Percentiles rank a stretch among this genome's conserved stretches.
These are phyloP conservation scores for Trematosphaeria pertusa DNA, from an alignment of 2,329 filamentous ascomycete genomes.

Conservation along the genomic window DNA sequence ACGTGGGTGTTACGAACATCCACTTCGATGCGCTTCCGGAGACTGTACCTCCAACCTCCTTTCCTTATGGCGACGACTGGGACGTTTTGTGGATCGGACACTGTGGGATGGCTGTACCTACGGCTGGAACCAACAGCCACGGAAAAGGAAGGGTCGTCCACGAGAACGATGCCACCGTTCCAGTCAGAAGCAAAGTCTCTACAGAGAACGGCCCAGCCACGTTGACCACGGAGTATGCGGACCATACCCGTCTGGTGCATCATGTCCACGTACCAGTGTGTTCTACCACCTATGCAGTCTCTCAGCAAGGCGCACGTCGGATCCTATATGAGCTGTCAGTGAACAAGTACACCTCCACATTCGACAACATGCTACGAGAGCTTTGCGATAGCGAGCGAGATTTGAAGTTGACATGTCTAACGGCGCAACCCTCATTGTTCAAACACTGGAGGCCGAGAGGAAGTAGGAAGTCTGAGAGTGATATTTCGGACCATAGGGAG, in stretches of 20 bases:
- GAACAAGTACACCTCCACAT: conserved; percentile 26
- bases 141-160: conserved; percentile 6
- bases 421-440: conserved; percentile 10
- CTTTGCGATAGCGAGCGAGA: conserved; percentile 35
- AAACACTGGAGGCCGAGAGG: conserved; percentile 4
- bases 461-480: background rate
- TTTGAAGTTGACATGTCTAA: conserved; percentile 6
- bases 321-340: conserved; percentile 15
- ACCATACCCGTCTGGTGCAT: conserved; percentile 18
- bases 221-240: conserved; percentile 14
- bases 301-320: conserved; percentile 16
- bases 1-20: conserved; percentile 1
- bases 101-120: conserved; percentile 29
- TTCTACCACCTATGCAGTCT: conserved; percentile 17
- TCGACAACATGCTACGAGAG: conserved; percentile 41
- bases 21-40: conserved; percentile 1
- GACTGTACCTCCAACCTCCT: conserved; percentile 13
- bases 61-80: conserved; percentile 45
- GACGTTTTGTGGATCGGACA: conserved; percentile 48
- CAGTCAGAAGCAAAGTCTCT: background rate
- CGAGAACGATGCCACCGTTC: conserved; percentile 13
- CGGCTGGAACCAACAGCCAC: conserved; percentile 3
- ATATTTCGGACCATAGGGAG: background rate
- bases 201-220: background rate
- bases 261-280: conserved; percentile 13